These are phyloP conservation scores for Solanum hybrid DNA, from an alignment of 305 asterid genomes.

Conservation along the genomic window DNA sequence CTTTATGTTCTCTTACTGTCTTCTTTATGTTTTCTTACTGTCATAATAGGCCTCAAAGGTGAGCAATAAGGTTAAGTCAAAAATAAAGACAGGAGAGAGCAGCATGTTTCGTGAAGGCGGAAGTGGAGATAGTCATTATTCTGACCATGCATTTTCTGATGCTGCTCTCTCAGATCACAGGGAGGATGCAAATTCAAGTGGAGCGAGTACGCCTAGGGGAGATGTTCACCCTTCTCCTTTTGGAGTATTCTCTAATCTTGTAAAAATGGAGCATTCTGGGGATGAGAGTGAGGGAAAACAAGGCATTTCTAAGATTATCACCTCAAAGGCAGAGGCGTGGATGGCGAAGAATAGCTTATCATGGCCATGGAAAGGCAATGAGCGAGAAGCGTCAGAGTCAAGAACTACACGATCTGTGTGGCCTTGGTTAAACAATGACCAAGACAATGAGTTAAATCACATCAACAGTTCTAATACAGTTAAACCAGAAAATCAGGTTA, in stretches of 20 bases:
- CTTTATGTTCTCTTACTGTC: not conserved
- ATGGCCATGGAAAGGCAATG: conserved; percentile 94
- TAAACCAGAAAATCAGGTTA: conserved; percentile 42
- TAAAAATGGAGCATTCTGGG: conserved; percentile 23
- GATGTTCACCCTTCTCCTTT: conserved; percentile 56
- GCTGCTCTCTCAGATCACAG: conserved; percentile 38
- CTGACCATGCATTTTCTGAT: conserved; percentile 49
- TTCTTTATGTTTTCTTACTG: not conserved
- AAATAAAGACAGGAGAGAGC: conserved; percentile 54
- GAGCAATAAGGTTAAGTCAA: conserved; percentile 78
- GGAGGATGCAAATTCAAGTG: conserved; percentile 89
- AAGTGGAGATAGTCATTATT: conserved; percentile 48
- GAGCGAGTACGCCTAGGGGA: conserved; percentile 85
- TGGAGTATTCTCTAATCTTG: conserved; percentile 50
- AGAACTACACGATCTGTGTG: conserved; percentile 49
- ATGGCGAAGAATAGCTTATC: conserved; percentile 50
- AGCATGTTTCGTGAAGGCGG: conserved; percentile 55
- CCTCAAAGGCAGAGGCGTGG: conserved; percentile 87
- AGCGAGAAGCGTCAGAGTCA: conserved; percentile 50
- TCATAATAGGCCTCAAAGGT: conserved; percentile 58
- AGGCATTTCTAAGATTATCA: conserved; percentile 47
- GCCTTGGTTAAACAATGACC: conserved; percentile 66
- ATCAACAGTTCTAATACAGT: conserved; percentile 25
- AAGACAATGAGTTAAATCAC: conserved; percentile 41
- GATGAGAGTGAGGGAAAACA: conserved; percentile 66